A percentile compares a stretch with the other conserved stretches of the same genome.
Evolutionary conservation across 2,329 filamentous ascomycete genomes (phyloP).

Genomic region (Arthrobotrys entomopaga): DNA sequence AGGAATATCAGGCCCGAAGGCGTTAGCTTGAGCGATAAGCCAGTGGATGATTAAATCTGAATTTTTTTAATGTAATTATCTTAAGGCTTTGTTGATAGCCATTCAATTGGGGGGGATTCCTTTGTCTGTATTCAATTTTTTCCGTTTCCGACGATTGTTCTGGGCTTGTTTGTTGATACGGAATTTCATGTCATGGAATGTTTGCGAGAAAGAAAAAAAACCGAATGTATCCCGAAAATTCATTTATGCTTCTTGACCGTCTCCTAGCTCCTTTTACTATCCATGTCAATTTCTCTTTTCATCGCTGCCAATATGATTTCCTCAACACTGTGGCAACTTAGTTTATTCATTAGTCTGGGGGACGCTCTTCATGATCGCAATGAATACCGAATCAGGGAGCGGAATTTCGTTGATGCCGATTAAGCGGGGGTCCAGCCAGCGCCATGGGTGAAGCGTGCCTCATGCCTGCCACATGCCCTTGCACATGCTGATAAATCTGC

Average conservation of each 20-base stretch:
- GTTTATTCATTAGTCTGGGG: not conserved
- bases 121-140: constrained; percentile 8
- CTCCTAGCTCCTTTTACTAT: constrained; percentile 6
- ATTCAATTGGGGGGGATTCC: not conserved
- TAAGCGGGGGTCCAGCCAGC: constrained; percentile 13
- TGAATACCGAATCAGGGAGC: not conserved
- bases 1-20: constrained; percentile 61
- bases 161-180: constrained; percentile 12
- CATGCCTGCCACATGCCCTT: constrained; percentile 21
- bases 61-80: not conserved
- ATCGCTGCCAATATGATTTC: not conserved
- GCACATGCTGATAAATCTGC: constrained; percentile 46
- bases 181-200: constrained; percentile 38
- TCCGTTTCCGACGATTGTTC: constrained; percentile 7
- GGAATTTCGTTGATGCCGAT: too few species aligned
- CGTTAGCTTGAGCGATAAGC: constrained; percentile 77
- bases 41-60: constrained; percentile 76
- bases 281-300: constrained; percentile 27
- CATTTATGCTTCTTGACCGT: constrained; percentile 8
- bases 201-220: constrained; percentile 22
- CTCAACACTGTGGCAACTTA: too few species aligned
- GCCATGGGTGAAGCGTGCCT: constrained; percentile 23
- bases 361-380: not conserved
- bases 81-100: too few species aligned
- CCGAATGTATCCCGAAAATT: constrained; percentile 15